A percentile compares a stretch with the other conserved stretches of the same genome.
These are phyloP conservation scores for Schwanniomyces occidentalis DNA, from an alignment of 805 yeast species.

Conservation along the genomic window DNA sequence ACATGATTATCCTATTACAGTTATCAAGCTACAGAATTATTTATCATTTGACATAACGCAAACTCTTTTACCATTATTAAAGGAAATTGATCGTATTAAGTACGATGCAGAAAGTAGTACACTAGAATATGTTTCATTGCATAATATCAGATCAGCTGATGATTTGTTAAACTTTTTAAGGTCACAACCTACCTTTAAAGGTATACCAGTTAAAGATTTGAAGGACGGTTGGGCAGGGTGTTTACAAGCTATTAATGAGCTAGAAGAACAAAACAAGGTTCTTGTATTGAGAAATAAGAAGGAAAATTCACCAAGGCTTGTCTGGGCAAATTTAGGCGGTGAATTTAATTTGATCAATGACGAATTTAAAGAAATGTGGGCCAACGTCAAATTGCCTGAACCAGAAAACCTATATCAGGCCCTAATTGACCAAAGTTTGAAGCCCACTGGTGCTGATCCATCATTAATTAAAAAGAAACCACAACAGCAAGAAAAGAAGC, in stretches of 20 bases:
- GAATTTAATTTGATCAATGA: conserved; percentile 70
- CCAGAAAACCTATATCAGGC: conserved; percentile 77
- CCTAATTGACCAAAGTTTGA: conserved; percentile 80
- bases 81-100: conserved; percentile 74
- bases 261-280: conserved; percentile 76
- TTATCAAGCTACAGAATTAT: conserved; percentile 65
- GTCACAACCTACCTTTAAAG: conserved; percentile 83
- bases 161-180: conserved; percentile 74
- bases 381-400: conserved; percentile 72
- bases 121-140: conserved; percentile 84
- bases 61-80: conserved; percentile 68
- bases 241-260: conserved; percentile 68
- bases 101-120: conserved; percentile 63
- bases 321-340: conserved; percentile 87
- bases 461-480: conserved; percentile 74
- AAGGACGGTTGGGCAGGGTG: conserved; percentile 97
- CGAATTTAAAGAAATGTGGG: conserved; percentile 85
- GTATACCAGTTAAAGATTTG: conserved; percentile 76
- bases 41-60: conserved; percentile 60
- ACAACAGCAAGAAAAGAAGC: conserved; percentile 63
- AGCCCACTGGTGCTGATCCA: conserved; percentile 99
- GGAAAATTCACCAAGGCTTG: conserved; percentile 87
- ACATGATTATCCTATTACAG: conserved; percentile 67
- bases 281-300: conserved; percentile 87
- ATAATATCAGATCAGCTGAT: conserved; percentile 78